Conservation (phyloP, 164 flowering plant genomes). For the Litsea cubeba region DNA sequence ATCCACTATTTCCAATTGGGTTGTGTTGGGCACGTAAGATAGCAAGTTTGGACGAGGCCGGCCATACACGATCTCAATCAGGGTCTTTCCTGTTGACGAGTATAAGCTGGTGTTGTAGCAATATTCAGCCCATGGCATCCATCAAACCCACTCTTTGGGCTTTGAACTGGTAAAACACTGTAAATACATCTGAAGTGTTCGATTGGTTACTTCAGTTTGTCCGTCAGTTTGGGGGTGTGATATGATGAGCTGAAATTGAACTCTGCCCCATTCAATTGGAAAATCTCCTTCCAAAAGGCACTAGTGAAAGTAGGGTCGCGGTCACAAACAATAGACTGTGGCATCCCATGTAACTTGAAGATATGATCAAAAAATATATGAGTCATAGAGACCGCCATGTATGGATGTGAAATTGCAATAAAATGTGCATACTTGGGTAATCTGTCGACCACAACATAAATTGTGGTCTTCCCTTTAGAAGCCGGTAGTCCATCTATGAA, state of each 20-base stretch:
- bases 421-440: constrained; percentile 6
- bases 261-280: neutral
- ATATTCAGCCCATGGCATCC: neutral
- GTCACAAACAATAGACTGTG: neutral
- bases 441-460: neutral
- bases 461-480: constrained; percentile 3
- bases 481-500: constrained; percentile 1
- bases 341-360: neutral
- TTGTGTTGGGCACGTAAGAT: neutral
- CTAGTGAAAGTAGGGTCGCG: neutral
- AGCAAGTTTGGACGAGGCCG: neutral
- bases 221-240: constrained; percentile 2
- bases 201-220: neutral
- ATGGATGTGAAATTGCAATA: constrained; percentile 3
- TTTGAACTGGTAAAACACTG: neutral
- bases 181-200: neutral
- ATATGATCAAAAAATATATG: neutral
- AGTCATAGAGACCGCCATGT: neutral
- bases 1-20: neutral
- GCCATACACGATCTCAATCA: neutral
- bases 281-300: neutral
- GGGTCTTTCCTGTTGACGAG: neutral
- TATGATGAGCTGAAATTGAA: constrained; percentile 2
- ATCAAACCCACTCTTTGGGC: neutral
- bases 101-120: neutral